A percentile compares a stretch with the other conserved stretches of the same genome.
Conservation (phyloP, 225 moss, liverwort and hornwort species). For the Bryum argenteum region DNA sequence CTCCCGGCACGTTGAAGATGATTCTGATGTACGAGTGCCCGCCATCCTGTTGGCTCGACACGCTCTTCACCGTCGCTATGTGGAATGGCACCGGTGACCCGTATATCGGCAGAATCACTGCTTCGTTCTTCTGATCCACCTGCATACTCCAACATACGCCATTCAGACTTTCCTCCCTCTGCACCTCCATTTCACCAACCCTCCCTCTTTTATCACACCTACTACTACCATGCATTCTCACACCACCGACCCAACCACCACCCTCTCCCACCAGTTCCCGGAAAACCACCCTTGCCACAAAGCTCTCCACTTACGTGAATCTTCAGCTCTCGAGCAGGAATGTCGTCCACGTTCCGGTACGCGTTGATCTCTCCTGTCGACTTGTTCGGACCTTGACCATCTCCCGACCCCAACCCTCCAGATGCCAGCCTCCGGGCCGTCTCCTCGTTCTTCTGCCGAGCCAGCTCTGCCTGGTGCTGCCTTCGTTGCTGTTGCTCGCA, state of each 20-base stretch:
- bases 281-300: neutral
- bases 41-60: conserved; percentile 97
- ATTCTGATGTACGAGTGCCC: conserved; percentile 98
- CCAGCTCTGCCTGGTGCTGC: conserved; percentile 87
- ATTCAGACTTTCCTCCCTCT: neutral
- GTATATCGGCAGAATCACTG: conserved; percentile 84
- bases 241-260: neutral
- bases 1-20: conserved; percentile 93
- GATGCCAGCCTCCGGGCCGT: conserved; percentile 92
- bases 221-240: neutral
- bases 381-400: conserved; percentile 75
- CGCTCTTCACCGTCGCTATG: conserved; percentile 95
- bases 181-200: neutral
- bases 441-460: conserved; percentile 97
- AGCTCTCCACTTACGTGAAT: conserved; percentile 55
- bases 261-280: neutral
- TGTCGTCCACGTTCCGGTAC: conserved; percentile 92
- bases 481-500: conserved; percentile 51
- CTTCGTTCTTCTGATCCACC: conserved; percentile 96
- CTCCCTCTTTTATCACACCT: too few species aligned
- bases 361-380: conserved; percentile 83
- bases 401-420: conserved; percentile 82
- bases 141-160: conserved; percentile 1
- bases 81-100: conserved; percentile 92
- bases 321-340: conserved; percentile 90